Percentiles rank a stretch among this genome's conserved stretches.
Conservation (phyloP, 345 rosid genomes). For the Brassica cretica region DNA sequence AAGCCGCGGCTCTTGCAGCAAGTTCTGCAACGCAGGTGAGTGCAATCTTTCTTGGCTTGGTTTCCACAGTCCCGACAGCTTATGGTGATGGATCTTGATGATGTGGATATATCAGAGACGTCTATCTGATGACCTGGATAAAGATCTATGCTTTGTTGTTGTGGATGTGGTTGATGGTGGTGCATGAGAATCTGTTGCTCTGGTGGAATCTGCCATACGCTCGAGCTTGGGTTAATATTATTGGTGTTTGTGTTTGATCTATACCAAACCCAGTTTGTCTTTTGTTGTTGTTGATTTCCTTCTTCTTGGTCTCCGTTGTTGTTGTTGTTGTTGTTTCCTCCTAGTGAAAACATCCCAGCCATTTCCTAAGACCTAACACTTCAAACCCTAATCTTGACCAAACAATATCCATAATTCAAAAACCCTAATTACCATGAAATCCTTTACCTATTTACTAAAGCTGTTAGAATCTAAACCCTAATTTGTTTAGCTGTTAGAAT, state of each 20-base stretch:
- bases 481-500: neutral
- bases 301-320: conserved; percentile 39
- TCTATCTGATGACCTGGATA: conserved; percentile 51
- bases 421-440: conserved; percentile 45
- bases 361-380: conserved; percentile 42
- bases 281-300: conserved; percentile 33
- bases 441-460: neutral
- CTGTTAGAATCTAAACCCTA: neutral
- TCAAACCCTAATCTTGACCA: conserved; percentile 50
- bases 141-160: conserved; percentile 60
- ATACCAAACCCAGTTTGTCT: conserved; percentile 59
- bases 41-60: conserved; percentile 84
- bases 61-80: conserved; percentile 89
- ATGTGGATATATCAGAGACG: conserved; percentile 45
- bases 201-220: neutral
- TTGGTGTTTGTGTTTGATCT: conserved; percentile 39
- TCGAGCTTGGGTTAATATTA: conserved; percentile 19
- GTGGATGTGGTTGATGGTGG: conserved; percentile 29
- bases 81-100: conserved; percentile 40
- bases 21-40: conserved; percentile 75
- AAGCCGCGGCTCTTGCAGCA: conserved; percentile 86
- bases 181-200: neutral
- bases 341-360: conserved; percentile 72
- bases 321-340: conserved; percentile 39
- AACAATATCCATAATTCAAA: conserved; percentile 37